Percentiles rank a stretch among this genome's conserved stretches.
Evolutionary conservation across 257 asterid species (phyloP).

Genomic region (Cordia subcordata): DNA sequence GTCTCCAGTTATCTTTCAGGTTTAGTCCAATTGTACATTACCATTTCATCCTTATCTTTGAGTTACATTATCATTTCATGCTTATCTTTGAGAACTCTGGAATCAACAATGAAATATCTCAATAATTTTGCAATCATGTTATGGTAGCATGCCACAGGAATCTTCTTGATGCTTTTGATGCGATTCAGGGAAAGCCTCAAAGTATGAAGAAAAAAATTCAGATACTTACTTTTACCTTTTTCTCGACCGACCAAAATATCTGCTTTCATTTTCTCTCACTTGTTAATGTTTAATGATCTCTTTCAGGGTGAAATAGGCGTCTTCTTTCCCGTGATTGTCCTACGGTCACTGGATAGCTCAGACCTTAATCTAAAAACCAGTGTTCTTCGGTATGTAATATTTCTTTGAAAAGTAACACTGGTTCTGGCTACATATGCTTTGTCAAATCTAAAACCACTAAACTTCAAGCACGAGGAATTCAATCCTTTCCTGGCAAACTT

Average conservation of each 20-base stretch:
- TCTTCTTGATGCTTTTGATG: conserved; percentile 76
- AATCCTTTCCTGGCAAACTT: too few species aligned
- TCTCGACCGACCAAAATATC: conserved; percentile 9
- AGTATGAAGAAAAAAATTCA: conserved; percentile 44
- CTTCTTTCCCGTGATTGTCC: conserved; percentile 87
- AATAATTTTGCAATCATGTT: conserved; percentile 22
- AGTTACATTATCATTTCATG: conserved; percentile 10
- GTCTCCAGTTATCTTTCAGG: conserved; percentile 81
- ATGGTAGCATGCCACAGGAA: conserved; percentile 87
- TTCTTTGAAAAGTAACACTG: conserved; percentile 15
- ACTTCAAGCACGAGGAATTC: too few species aligned
- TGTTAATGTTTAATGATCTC: conserved; percentile 16
- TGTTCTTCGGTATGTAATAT: conserved; percentile 74
- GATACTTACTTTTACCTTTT: background rate
- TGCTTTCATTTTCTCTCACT: conserved; percentile 17
- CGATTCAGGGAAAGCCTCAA: conserved; percentile 92
- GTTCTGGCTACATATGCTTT: background rate
- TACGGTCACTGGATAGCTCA: conserved; percentile 82
- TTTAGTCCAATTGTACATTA: conserved; percentile 21
- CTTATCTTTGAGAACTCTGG: background rate
- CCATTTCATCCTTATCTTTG: conserved; percentile 4
- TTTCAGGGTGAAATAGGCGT: conserved; percentile 95
- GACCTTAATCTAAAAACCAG: conserved; percentile 71
- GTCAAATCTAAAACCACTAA: too few species aligned
- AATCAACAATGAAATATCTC: background rate